A percentile compares a stretch with the other conserved stretches of the same genome.
Evolutionary conservation across 1,139 yeast species (phyloP).

Genomic region (Yamadazyma aaseri): DNA sequence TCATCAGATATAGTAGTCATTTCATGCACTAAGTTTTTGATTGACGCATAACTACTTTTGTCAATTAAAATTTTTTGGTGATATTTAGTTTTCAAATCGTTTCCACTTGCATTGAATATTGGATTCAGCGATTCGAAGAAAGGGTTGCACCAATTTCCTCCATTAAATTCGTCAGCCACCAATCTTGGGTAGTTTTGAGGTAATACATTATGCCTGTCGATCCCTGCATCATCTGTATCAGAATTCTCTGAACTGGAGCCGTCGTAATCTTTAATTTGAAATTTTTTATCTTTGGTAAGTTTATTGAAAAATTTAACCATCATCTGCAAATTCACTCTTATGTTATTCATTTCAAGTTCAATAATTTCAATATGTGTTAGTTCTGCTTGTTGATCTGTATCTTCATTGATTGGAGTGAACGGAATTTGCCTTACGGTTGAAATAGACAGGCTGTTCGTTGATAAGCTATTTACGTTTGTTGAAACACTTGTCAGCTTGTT

Average conservation of each 20-base stretch:
- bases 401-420: slow-evolving; percentile 9
- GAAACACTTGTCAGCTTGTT: slow-evolving; percentile 28
- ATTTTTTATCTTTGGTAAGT: slow-evolving; percentile 33
- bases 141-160: slow-evolving; percentile 74
- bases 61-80: slow-evolving; percentile 52
- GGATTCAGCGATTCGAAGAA: slow-evolving; percentile 47
- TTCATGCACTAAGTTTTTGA: slow-evolving; percentile 37
- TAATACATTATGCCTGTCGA: slow-evolving; percentile 38
- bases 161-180: slow-evolving; percentile 60
- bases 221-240: slow-evolving; percentile 26
- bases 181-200: slow-evolving; percentile 74
- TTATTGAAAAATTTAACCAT: slow-evolving; percentile 29
- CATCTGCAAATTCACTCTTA: slow-evolving; percentile 31
- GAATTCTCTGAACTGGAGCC: slow-evolving; percentile 34
- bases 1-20: slow-evolving; percentile 40
- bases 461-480: slow-evolving; percentile 16
- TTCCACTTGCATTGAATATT: slow-evolving; percentile 45
- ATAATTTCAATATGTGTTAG: slow-evolving; percentile 35
- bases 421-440: slow-evolving; percentile 26
- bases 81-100: slow-evolving; percentile 41
- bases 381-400: slow-evolving; percentile 9
- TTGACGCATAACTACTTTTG: slow-evolving; percentile 40
- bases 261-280: slow-evolving; percentile 37
- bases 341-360: slow-evolving; percentile 32
- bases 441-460: slow-evolving; percentile 22